Percentiles rank a stretch among this genome's conserved stretches.
These are phyloP conservation scores for Aspergillus sp. DNA, from an alignment of 2,329 filamentous ascomycete genomes.

Conservation along the genomic window DNA sequence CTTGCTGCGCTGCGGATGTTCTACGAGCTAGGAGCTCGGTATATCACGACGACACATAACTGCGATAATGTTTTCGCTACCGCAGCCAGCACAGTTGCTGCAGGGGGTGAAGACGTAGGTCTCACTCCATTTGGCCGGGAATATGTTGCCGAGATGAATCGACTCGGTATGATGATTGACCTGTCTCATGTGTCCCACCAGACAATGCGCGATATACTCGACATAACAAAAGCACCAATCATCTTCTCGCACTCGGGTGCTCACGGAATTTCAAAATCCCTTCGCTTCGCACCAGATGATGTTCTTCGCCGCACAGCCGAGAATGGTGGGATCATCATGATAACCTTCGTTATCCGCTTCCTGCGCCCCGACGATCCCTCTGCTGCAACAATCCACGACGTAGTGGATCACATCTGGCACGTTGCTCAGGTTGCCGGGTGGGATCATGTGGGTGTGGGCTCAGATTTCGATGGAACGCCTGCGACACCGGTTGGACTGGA, in stretches of 20 bases:
- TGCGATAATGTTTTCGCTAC: conserved; percentile 28
- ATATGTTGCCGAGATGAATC: conserved; percentile 15
- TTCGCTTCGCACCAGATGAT: background rate
- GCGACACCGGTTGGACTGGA: conserved; percentile 2
- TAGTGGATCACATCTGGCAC: conserved; percentile 9
- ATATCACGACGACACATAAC: conserved; percentile 30
- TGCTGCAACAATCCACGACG: conserved; percentile 2
- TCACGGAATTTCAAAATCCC: background rate
- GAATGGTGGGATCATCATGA: conserved; percentile 10
- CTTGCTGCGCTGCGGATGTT: conserved; percentile 27
- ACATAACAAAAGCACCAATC: background rate
- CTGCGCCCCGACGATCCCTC: background rate
- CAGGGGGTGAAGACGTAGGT: conserved; percentile 1
- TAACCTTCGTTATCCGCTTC: conserved; percentile 4
- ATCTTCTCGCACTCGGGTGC: conserved; percentile 7
- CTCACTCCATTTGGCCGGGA: conserved; percentile 1
- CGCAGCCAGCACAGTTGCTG: conserved; percentile 1
- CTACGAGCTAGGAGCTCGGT: conserved; percentile 27
- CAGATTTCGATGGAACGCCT: conserved; percentile 26
- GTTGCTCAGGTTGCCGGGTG: conserved; percentile 33
- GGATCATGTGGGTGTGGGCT: conserved; percentile 44
- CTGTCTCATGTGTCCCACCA: conserved; percentile 3
- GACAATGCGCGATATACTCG: background rate
- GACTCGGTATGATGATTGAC: conserved; percentile 19
- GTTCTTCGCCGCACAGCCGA: background rate